Evolutionary conservation across 108 stramenopile species (phyloP), one percentile per base, ranked within the genome.

Genomic region (Skeletonema marinoi): DNA sequence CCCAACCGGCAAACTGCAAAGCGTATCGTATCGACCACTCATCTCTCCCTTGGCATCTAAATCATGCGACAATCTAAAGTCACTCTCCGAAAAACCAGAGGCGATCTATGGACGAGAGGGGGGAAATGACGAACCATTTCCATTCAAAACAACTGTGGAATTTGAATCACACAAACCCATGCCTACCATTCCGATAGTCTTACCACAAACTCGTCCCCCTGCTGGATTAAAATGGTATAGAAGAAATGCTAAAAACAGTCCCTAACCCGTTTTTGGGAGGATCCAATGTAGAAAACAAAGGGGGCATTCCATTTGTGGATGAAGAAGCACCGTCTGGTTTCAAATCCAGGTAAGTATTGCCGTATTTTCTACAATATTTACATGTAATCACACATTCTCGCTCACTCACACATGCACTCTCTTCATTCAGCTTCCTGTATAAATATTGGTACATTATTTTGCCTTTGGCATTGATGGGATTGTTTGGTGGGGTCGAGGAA

Each of bases 361-460:
- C 5, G 7, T 54, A 16, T 16, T 2, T 16, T 44, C 42, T 16
- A 10, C 38, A 39, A 44, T 44, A 1, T 44, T 14, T 16, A 44
- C 0, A 16, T 1, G 42, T 1, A 36, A 36, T 0, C 1, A 44
- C 42, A 44, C 21, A 54, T 25, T 54, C 21, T 54, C 21, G 1
- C 51, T 21, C 17, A 21, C 17, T 8, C 51, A 8, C 7, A 25
- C 25, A 25, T 25, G 25, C 25, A 25, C 25, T 25, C 25, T 25
- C 25, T 25, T 54, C 7, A 16, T 44, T 44, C 17, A 77, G 83
- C 21, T 91, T 87, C 50, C 71, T 93, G 60, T 77, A 75, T 29
- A 75, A 74, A 67, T 95, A 95, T 71, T 95, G 94, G 94, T 95
- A 95, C 66, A 88, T 95, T 67, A 71, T 93, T 11, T 29, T 93